These are phyloP conservation scores for Micromonas commoda DNA, from an alignment of 139 green algal genomes.

Conservation along the genomic window DNA sequence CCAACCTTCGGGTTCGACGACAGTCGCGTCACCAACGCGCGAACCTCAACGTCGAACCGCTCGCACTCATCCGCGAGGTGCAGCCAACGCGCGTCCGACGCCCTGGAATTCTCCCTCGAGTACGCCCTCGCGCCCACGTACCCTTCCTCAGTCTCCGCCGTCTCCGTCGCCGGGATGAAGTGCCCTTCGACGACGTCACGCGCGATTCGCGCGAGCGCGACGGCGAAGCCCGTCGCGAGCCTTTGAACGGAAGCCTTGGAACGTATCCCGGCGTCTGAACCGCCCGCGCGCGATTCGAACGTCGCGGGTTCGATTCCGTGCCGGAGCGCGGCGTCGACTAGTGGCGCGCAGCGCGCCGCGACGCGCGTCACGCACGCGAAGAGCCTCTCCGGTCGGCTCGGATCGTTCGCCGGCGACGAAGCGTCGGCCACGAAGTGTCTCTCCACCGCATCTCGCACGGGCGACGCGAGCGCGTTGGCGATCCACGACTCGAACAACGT, in stretches of 20 bases:
- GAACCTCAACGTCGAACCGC: constrained; percentile 1
- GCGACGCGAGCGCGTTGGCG: neutral
- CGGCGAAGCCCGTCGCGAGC: neutral
- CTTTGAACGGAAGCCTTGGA: neutral
- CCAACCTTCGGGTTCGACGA: neutral
- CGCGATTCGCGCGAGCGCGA: neutral
- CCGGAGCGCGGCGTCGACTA: too few relatives aligned
- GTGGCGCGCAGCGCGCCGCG: neutral
- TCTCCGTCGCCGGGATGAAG: neutral
- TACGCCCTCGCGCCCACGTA: neutral
- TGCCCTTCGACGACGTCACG: neutral
- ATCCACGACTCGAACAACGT: neutral
- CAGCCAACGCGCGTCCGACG: neutral
- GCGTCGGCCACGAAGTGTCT: neutral
- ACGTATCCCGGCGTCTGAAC: too few relatives aligned
- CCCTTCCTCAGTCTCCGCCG: neutral
- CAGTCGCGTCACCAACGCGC: neutral
- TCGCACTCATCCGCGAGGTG: constrained; percentile 7
- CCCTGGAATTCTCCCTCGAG: neutral
- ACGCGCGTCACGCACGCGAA: neutral
- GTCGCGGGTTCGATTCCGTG: too few relatives aligned
- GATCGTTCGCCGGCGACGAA: neutral
- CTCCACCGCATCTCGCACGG: neutral
- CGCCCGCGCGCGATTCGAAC: too few relatives aligned
- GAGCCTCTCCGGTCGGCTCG: neutral